Conservation (phyloP, 805 yeast species). For the Wickerhamomyces chaumierensis region DNA sequence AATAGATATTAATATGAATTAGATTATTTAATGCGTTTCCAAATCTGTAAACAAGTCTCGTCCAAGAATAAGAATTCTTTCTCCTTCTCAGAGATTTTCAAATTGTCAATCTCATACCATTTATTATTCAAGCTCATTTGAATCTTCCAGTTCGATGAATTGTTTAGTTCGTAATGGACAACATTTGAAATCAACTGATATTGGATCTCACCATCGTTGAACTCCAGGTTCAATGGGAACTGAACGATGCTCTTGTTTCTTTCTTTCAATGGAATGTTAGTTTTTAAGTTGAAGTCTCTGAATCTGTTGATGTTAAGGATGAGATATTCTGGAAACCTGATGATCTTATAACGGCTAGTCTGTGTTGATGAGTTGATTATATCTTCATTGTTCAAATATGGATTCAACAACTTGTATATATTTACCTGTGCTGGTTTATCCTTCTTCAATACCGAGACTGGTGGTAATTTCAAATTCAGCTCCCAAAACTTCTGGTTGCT, state of each 20-base stretch:
- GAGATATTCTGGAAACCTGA: constrained; percentile 39
- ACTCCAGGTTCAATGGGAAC: constrained; percentile 31
- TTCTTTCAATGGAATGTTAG: constrained; percentile 24
- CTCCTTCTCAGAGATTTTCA: constrained; percentile 33
- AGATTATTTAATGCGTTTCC: constrained; percentile 30
- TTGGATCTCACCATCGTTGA: constrained; percentile 12
- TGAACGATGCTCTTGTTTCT: constrained; percentile 55
- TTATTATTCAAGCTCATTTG: constrained; percentile 31
- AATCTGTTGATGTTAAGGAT: constrained; percentile 49
- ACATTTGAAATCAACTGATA: constrained; percentile 41
- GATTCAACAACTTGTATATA: constrained; percentile 31
- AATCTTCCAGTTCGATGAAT: constrained; percentile 33
- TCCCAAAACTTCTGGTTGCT: constrained; percentile 32
- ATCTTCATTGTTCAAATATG: constrained; percentile 24
- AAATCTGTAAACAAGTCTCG: constrained; percentile 57
- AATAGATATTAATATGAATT: no score
- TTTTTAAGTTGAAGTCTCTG: constrained; percentile 23
- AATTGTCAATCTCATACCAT: constrained; percentile 54
- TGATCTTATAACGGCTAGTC: constrained; percentile 27
- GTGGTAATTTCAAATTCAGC: constrained; percentile 50
- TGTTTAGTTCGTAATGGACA: constrained; percentile 23
- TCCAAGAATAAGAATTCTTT: constrained; percentile 49
- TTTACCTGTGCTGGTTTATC: constrained; percentile 44
- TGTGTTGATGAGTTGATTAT: constrained; percentile 23
- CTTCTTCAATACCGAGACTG: constrained; percentile 42